Conservation (phyloP, 768 basidiomycete species). For the Collybia mongolica region DNA sequence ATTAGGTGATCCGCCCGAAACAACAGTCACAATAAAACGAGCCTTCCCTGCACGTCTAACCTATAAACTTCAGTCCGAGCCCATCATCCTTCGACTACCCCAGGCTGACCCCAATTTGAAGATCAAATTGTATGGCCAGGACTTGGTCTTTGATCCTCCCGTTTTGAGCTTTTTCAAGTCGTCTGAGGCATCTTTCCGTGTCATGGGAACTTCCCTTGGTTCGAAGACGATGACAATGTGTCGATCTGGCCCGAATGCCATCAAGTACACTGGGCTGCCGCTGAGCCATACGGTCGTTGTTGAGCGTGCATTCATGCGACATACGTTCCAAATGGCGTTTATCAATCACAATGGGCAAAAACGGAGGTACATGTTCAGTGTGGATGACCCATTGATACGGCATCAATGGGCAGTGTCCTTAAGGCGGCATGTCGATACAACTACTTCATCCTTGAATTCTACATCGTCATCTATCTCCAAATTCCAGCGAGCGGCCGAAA, state of each 20-base stretch:
- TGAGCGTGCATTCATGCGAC: conserved; percentile 93
- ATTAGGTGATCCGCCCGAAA: conserved; percentile 40
- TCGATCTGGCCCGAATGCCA: conserved; percentile 80
- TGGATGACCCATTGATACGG: conserved; percentile 75
- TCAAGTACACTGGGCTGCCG: conserved; percentile 79
- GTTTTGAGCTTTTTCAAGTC: conserved; percentile 77
- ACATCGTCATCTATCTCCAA: conserved; percentile 37
- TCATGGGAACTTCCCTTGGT: conserved; percentile 86
- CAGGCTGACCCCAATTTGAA: conserved; percentile 79
- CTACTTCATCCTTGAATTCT: conserved; percentile 31
- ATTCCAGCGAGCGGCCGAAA: conserved; percentile 67
- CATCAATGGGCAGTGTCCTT: conserved; percentile 73
- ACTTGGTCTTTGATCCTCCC: conserved; percentile 85
- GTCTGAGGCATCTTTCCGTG: conserved; percentile 83
- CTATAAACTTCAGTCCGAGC: conserved; percentile 85
- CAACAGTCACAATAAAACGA: conserved; percentile 69
- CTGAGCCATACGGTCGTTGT: conserved; percentile 75
- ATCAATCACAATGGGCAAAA: conserved; percentile 60
- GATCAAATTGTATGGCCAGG: conserved; percentile 86
- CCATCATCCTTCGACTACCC: conserved; percentile 83
- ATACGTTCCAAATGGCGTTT: conserved; percentile 94
- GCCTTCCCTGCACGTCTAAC: conserved; percentile 77
- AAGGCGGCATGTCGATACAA: conserved; percentile 63
- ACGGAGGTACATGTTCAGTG: conserved; percentile 93
- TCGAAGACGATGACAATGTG: conserved; percentile 80